Evolutionary conservation across 371 early-diverging fungal species (phyloP).

Genomic region (Blakeslea trispora): DNA sequence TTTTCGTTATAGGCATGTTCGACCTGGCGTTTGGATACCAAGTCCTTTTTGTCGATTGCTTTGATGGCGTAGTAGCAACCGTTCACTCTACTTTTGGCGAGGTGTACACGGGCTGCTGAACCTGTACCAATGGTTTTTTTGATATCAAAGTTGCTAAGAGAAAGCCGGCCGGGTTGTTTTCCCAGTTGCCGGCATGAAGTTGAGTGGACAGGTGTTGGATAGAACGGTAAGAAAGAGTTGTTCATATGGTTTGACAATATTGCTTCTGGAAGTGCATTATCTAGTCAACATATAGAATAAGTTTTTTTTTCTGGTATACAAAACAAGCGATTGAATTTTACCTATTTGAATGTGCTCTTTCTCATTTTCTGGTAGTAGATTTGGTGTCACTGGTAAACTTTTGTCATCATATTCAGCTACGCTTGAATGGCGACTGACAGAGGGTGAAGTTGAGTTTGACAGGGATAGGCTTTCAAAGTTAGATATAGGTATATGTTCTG

Average conservation of each 20-base stretch:
- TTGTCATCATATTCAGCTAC: not conserved
- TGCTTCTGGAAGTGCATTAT: not conserved
- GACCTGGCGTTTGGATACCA: constrained; percentile 91
- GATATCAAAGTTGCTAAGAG: not conserved
- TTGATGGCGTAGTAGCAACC: constrained; percentile 85
- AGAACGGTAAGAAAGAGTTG: not conserved
- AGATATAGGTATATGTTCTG: too few relatives aligned
- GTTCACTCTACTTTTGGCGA: constrained; percentile 65
- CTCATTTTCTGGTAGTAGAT: not conserved
- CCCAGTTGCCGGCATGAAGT: not conserved
- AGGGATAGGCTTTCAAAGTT: too few relatives aligned
- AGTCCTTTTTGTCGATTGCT: constrained; percentile 82
- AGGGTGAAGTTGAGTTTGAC: not conserved
- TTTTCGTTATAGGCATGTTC: constrained; percentile 84
- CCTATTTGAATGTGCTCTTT: not conserved
- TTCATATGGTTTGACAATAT: not conserved
- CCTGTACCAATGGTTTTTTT: constrained; percentile 76
- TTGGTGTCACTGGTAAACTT: not conserved
- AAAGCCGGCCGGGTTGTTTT: not conserved
- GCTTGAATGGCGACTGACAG: not conserved
- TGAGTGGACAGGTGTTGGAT: not conserved
- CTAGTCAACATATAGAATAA: too few relatives aligned
- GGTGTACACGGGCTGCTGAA: constrained; percentile 91
- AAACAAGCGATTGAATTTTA: not conserved
- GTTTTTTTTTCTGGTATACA: too few relatives aligned